A percentile compares a stretch with the other conserved stretches of the same genome.
These are phyloP conservation scores for Chlorella sorokiniana DNA, from an alignment of 139 green algal species.

Conservation along the genomic window DNA sequence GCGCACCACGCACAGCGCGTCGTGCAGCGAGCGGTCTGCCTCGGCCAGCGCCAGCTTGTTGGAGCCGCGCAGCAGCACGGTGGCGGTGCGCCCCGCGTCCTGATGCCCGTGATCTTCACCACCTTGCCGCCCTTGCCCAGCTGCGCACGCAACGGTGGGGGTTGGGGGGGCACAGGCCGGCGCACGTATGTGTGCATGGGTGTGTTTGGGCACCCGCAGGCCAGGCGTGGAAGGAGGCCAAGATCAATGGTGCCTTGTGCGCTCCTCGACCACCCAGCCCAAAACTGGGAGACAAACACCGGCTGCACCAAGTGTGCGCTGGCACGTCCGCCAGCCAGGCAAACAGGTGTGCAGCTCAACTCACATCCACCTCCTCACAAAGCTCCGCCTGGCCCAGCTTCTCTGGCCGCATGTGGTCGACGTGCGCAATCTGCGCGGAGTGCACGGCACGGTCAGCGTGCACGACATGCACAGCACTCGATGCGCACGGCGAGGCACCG, in stretches of 20 bases:
- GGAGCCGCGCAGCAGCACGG: constrained; percentile 91
- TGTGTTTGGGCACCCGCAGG: background rate
- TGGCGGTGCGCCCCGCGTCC: constrained; percentile 87
- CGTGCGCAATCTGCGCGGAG: constrained; percentile 95
- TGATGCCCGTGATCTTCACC: constrained; percentile 95
- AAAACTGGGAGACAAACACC: no score
- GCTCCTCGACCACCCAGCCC: no score
- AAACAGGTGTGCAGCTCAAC: background rate
- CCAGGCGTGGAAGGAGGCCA: no score
- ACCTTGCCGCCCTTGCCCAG: constrained; percentile 74
- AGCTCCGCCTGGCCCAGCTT: constrained; percentile 93
- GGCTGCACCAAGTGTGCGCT: background rate
- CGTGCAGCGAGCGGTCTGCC: constrained; percentile 92
- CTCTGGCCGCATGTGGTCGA: constrained; percentile 94
- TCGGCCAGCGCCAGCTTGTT: constrained; percentile 95
- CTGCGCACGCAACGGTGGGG: background rate
- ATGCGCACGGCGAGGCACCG: no score
- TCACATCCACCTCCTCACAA: constrained; percentile 79
- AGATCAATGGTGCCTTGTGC: no score
- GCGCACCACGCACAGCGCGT: constrained; percentile 91
- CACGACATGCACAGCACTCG: no score
- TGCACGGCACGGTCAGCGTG: no score
- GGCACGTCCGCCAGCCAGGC: background rate
- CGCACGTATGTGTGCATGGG: background rate
- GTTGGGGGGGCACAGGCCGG: background rate